Evolutionary conservation across 139 green algal genomes (phyloP).

Genomic region (Micractinium conductrix): DNA sequence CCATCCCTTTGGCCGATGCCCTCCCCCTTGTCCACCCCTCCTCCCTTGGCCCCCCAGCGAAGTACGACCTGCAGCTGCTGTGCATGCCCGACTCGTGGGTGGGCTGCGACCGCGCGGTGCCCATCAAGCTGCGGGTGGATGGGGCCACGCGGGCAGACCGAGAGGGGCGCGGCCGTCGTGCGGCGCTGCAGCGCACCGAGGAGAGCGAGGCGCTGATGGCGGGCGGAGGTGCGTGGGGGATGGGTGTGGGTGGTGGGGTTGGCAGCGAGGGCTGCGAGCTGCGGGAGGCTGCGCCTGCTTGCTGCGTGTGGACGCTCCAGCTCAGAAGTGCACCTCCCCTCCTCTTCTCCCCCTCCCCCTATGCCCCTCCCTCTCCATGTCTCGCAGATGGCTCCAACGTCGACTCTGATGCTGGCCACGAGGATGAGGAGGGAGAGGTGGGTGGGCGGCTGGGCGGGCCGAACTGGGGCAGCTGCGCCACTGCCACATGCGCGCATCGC

Average conservation of each 20-base stretch:
- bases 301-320: neutral
- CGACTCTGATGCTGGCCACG: slow-evolving; percentile 41
- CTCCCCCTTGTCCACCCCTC: neutral
- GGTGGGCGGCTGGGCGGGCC: neutral
- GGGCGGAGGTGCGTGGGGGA: slow-evolving; percentile 11
- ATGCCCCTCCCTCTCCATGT: neutral
- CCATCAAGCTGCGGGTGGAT: slow-evolving; percentile 44
- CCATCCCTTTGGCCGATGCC: neutral
- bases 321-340: neutral
- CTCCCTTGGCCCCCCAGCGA: slow-evolving; percentile 49
- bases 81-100: slow-evolving; percentile 88
- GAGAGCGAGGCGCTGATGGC: slow-evolving; percentile 29
- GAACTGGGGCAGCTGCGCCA: too few relatives aligned
- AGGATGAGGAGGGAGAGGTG: slow-evolving; percentile 48
- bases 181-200: slow-evolving; percentile 27
- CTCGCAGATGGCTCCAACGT: neutral
- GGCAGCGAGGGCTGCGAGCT: neutral
- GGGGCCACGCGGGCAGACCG: slow-evolving; percentile 47
- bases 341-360: neutral
- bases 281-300: neutral
- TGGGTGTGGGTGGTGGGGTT: neutral
- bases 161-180: slow-evolving; percentile 48
- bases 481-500: neutral
- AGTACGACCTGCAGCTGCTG: slow-evolving; percentile 73
- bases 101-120: slow-evolving; percentile 73